These are phyloP conservation scores for Arctium minus DNA, from an alignment of 129 eudicot species.

Conservation along the genomic window DNA sequence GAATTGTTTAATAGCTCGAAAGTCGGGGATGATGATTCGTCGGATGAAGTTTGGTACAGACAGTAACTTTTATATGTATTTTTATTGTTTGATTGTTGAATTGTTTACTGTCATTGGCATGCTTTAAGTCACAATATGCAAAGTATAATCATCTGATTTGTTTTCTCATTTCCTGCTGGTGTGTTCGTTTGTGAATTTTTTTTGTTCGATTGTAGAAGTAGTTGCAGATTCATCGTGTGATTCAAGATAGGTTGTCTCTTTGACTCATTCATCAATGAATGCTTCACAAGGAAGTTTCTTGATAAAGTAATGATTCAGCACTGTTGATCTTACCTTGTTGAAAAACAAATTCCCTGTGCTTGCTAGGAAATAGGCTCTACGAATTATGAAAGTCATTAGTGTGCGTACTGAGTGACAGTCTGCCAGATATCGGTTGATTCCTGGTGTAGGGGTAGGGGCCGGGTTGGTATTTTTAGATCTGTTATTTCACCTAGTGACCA, in stretches of 20 bases:
- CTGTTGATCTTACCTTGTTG: conserved; percentile 1
- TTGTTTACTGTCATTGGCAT: background rate
- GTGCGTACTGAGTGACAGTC: background rate
- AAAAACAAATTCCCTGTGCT: background rate
- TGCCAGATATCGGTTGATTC: background rate
- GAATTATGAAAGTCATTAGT: background rate
- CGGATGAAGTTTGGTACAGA: conserved; percentile 73
- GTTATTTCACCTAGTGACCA: background rate
- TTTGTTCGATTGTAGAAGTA: conserved; percentile 7
- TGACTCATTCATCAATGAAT: background rate
- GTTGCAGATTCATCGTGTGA: conserved; percentile 13
- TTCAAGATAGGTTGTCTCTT: background rate
- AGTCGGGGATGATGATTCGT: conserved; percentile 43
- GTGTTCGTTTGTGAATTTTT: background rate
- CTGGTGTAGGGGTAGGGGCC: conserved; percentile 33
- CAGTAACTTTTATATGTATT: background rate
- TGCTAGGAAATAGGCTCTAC: background rate
- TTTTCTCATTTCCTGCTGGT: background rate
- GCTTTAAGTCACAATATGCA: conserved; percentile 9
- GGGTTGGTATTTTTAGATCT: conserved; percentile 8
- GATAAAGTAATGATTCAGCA: background rate
- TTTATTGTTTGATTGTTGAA: background rate
- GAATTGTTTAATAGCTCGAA: conserved; percentile 43
- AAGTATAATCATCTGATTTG: background rate
- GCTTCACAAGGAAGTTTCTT: conserved; percentile 16